phyloP scores from a whole-genome alignment of 208 protist species.

The Endotrypanum monterogeii region DNA sequence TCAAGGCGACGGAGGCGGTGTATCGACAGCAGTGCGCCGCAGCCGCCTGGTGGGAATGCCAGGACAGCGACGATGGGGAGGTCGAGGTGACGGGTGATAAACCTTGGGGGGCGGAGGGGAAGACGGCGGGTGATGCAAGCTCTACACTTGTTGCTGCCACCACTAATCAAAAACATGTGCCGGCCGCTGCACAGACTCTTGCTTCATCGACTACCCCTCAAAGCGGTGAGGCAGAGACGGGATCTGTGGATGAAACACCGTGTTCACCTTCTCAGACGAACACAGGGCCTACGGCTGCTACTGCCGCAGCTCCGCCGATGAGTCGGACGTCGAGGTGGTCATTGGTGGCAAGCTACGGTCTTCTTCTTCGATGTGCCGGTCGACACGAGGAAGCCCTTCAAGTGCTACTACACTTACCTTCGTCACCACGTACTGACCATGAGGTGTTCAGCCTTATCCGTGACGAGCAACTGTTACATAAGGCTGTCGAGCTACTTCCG shows the following conservation, averaged over 20 bases:
- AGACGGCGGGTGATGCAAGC: neutral
- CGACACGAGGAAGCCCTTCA: conserved; percentile 65
- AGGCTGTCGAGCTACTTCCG: conserved; percentile 48
- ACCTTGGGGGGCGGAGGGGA: neutral
- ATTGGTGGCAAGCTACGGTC: conserved; percentile 56
- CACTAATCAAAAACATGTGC: neutral
- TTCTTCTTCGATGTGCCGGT: conserved; percentile 46
- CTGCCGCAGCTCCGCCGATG: conserved; percentile 9
- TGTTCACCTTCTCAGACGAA: neutral
- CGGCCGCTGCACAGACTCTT: neutral
- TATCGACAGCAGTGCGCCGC: conserved; percentile 38
- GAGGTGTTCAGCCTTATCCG: conserved; percentile 32
- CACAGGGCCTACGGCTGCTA: neutral
- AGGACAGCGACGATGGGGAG: conserved; percentile 10
- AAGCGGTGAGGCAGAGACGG: neutral
- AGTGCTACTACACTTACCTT: conserved; percentile 54
- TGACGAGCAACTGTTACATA: conserved; percentile 33
- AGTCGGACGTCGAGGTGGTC: conserved; percentile 38
- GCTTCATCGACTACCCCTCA: neutral
- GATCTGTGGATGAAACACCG: neutral
- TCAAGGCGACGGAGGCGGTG: conserved; percentile 39
- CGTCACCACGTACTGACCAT: conserved; percentile 26
- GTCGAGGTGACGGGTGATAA: neutral
- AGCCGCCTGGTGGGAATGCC: conserved; percentile 17
- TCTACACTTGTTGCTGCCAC: neutral